phyloP scores from a whole-genome alignment of 305 asterid species.

The Fraxinus greggii region DNA sequence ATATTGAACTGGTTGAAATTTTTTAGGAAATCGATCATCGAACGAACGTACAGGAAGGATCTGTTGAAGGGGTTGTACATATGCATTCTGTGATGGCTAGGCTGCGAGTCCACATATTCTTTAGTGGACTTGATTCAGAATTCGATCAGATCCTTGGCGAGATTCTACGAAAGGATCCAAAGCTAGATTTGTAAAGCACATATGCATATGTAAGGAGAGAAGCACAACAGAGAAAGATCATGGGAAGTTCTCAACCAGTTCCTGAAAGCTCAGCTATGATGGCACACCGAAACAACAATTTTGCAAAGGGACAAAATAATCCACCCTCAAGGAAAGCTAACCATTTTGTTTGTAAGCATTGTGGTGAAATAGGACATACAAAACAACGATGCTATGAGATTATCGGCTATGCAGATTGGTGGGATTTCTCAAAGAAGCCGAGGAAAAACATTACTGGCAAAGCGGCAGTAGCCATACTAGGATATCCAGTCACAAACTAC shows the following conservation, averaged over 20 bases:
- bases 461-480: background rate
- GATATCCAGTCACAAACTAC: no score
- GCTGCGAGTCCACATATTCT: constrained; percentile 9
- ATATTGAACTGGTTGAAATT: no score
- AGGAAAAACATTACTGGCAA: background rate
- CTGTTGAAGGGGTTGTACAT: background rate
- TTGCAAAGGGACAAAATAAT: background rate
- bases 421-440: background rate
- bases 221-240: background rate
- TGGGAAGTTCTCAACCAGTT: background rate
- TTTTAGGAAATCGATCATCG: no score
- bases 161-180: no score
- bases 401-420: no score
- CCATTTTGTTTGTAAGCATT: background rate
- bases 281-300: no score
- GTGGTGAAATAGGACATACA: background rate
- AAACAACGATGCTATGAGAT: background rate
- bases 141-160: constrained; percentile 1
- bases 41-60: no score
- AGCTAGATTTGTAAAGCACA: no score
- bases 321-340: background rate
- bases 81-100: background rate
- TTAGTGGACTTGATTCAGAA: constrained; percentile 6
- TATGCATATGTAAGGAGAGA: background rate
- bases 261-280: background rate